Percentiles rank a stretch among this genome's conserved stretches.
These are phyloP conservation scores for Ophiostoma populinum DNA, from an alignment of 2,329 filamentous ascomycete species.

Conservation along the genomic window DNA sequence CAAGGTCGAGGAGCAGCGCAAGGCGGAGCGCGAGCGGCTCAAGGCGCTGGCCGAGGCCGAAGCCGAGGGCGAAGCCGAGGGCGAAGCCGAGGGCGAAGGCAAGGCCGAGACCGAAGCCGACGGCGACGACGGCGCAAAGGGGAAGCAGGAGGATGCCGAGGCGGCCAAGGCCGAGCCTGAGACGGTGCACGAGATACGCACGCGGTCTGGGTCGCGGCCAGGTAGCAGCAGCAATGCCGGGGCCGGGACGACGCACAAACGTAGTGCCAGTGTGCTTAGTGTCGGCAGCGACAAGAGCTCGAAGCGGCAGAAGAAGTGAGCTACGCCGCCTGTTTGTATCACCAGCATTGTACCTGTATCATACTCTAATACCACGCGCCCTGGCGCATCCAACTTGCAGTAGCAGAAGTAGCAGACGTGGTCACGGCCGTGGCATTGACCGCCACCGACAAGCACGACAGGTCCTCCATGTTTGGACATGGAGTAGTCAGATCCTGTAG, in stretches of 20 bases:
- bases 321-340: no score
- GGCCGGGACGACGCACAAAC: slow-evolving; percentile 36
- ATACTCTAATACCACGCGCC: no score
- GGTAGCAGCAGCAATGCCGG: slow-evolving; percentile 14
- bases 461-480: no score
- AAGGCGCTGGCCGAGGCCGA: slow-evolving; percentile 8
- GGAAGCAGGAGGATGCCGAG: background rate
- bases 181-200: slow-evolving; percentile 11
- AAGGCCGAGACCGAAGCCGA: background rate
- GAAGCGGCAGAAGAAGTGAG: slow-evolving; percentile 39
- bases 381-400: no score
- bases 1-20: slow-evolving; percentile 39
- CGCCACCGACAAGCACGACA: no score
- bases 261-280: slow-evolving; percentile 70
- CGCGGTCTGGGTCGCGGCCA: slow-evolving; percentile 13
- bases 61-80: slow-evolving; percentile 10
- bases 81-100: slow-evolving; percentile 1
- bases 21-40: slow-evolving; percentile 31
- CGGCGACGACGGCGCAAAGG: background rate
- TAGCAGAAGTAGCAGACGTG: no score
- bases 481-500: no score
- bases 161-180: slow-evolving; percentile 6
- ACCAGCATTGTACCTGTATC: no score
- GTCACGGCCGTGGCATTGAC: no score
- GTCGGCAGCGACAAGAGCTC: slow-evolving; percentile 44